phyloP scores from a whole-genome alignment of 2,329 filamentous ascomycete species.

The Fusarium nurragi region DNA sequence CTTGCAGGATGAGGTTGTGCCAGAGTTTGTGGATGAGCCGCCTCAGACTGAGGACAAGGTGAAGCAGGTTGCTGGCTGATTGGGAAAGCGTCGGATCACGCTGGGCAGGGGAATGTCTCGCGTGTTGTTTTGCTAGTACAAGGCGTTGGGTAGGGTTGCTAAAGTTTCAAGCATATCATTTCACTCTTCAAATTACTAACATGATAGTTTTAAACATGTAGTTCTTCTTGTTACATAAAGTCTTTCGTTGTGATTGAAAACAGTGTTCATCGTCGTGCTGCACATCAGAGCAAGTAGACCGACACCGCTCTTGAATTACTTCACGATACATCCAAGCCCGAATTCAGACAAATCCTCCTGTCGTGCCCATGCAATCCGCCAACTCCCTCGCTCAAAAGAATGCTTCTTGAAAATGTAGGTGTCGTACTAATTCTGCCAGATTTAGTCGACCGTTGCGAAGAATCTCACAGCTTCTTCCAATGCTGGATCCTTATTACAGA shows the following conservation, averaged over 20 bases:
- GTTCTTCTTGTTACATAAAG: not conserved
- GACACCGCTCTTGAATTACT: not conserved
- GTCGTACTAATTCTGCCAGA: not conserved
- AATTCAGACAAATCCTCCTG: not conserved
- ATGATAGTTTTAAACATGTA: not conserved
- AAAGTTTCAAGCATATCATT: conserved; percentile 29
- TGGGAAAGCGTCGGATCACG: not conserved
- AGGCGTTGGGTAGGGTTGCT: conserved; percentile 41
- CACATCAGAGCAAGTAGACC: not conserved
- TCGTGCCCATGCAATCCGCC: conserved; percentile 8
- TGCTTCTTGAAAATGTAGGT: conserved; percentile 9
- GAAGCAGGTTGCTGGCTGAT: conserved; percentile 77
- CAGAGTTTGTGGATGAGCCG: conserved; percentile 92
- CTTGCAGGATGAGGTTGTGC: conserved; percentile 85
- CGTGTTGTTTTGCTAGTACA: conserved; percentile 11
- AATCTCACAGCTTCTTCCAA: conserved; percentile 81
- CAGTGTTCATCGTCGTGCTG: not conserved
- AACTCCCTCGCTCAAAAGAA: conserved; percentile 40
- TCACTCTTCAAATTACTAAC: not conserved
- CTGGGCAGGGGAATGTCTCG: not conserved
- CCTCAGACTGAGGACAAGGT: conserved; percentile 78
- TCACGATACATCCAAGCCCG: conserved; percentile 23
- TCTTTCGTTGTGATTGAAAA: not conserved
- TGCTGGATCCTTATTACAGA: conserved; percentile 85
- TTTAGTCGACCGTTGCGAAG: conserved; percentile 69